Evolutionary conservation across 805 yeast species (phyloP), one percentile per base, ranked within the genome.

Genomic region (Sugiyamaella floridensis): DNA sequence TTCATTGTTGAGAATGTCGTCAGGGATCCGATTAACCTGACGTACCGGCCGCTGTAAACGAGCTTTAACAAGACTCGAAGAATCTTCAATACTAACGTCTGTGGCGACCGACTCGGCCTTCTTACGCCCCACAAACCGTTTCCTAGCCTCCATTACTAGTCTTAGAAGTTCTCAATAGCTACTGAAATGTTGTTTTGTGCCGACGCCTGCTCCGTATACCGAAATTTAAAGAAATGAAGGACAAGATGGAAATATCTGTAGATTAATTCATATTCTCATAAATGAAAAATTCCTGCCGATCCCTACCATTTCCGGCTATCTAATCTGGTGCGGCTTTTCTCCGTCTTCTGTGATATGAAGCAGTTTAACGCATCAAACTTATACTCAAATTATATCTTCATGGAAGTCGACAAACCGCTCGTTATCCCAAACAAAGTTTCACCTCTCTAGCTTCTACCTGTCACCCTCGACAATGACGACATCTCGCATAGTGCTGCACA

Each of bases 21-120:
- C 80, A 2, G 99, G 99, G 8, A 93, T 86, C 64, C 88, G 97
- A 62, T 89, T 86, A 69, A 88, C n/a, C 9, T 10, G 12, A 11
- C 37, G 37, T 4, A 32, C 37, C 4, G 37, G 37, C 37, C 37
- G 37, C 37, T 32, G 12, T 32, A 14, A 4, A 4, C n/a, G 37
- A 10, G 37, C 4, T 32, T 32, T 32, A 3, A 32, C 37, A 14
- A 32, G 37, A 32, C 37, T 32, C n/a, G 37, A 22, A 22, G 26
- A 11, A 4, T 32, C 37, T 32, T 32, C 37, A 32, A 32, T 14
- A 6, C 26, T 22, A 22, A 22, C 26, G 6, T 22, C 26, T 22
- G 37, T 32, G n/a, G 37, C 37, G 37, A 10, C 37, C 26, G 26
- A 22, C n/a, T 32, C 37, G 37, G 37, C 37, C n/a, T 32, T 32